These are phyloP conservation scores for Planoprotostelium fungivorum DNA, from an alignment of 78 protist genomes.

Conservation along the genomic window DNA sequence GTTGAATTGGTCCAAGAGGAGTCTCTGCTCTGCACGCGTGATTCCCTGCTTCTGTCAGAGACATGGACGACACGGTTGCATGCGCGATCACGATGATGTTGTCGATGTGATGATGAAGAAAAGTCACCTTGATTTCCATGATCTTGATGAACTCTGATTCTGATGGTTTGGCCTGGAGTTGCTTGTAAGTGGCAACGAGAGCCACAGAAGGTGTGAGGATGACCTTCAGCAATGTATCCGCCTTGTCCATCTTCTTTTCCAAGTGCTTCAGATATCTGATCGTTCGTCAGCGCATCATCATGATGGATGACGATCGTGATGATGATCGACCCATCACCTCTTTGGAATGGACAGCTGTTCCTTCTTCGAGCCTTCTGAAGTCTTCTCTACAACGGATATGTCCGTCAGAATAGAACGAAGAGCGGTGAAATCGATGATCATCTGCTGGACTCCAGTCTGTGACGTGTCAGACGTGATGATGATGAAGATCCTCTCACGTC, in stretches of 20 bases:
- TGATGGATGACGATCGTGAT: too few species aligned
- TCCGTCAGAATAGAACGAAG: neutral
- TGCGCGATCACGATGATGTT: neutral
- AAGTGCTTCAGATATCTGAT: neutral
- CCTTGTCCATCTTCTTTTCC: neutral
- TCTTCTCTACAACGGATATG: neutral
- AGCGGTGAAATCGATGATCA: neutral
- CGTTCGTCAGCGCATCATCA: too few species aligned
- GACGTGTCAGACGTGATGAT: neutral
- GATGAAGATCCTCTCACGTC: neutral
- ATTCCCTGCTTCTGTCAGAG: neutral
- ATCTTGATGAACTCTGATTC: neutral
- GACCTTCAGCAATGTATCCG: neutral
- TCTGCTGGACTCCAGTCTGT: neutral
- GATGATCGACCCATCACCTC: neutral
- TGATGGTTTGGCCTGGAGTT: neutral
- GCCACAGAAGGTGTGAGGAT: neutral
- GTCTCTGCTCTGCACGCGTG: neutral
- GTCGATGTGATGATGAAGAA: neutral
- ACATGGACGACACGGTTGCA: neutral
- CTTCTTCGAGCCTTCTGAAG: neutral
- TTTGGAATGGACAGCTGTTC: neutral
- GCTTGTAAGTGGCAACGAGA: neutral
- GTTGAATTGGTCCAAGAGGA: neutral
- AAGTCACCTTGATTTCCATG: neutral